phyloP scores from a whole-genome alignment of 352 stramenopile genomes.

The Saprolegnia parasitica region DNA sequence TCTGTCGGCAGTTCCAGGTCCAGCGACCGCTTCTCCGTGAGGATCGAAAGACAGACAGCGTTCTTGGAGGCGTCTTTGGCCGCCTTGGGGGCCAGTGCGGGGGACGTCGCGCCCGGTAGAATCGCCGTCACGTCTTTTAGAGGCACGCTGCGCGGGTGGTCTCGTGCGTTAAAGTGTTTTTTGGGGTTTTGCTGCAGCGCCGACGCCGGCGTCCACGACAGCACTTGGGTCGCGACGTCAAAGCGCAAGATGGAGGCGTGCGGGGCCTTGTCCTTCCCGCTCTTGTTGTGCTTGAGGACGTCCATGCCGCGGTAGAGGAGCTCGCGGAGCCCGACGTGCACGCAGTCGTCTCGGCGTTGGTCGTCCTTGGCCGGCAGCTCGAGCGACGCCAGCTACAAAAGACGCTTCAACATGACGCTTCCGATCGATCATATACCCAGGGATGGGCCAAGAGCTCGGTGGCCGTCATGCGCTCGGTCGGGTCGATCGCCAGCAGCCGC shows the following conservation, averaged over 20 bases:
- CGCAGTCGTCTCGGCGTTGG: slow-evolving; percentile 46
- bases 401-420: neutral
- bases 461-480: slow-evolving; percentile 55
- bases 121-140: slow-evolving; percentile 55
- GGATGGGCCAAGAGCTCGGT: slow-evolving; percentile 54
- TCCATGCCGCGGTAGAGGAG: slow-evolving; percentile 57
- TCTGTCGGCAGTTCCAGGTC: slow-evolving; percentile 48
- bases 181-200: slow-evolving; percentile 25
- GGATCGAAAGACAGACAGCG: slow-evolving; percentile 53
- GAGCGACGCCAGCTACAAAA: neutral
- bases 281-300: slow-evolving; percentile 50
- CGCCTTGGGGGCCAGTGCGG: slow-evolving; percentile 39
- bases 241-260: slow-evolving; percentile 44
- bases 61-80: slow-evolving; percentile 33
- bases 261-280: slow-evolving; percentile 34
- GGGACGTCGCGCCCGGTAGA: slow-evolving; percentile 43
- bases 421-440: slow-evolving; percentile 43
- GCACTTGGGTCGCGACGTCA: slow-evolving; percentile 50
- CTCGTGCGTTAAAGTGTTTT: slow-evolving; percentile 24
- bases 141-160: slow-evolving; percentile 34
- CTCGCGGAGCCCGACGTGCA: slow-evolving; percentile 56
- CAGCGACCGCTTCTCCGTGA: slow-evolving; percentile 57
- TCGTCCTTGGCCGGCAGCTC: slow-evolving; percentile 24
- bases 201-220: slow-evolving; percentile 49
- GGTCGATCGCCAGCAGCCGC: slow-evolving; percentile 47